Base-by-base conservation (phyloP, 2,329 filamentous ascomycete species). In the Bipolaris bicolor region DNA sequence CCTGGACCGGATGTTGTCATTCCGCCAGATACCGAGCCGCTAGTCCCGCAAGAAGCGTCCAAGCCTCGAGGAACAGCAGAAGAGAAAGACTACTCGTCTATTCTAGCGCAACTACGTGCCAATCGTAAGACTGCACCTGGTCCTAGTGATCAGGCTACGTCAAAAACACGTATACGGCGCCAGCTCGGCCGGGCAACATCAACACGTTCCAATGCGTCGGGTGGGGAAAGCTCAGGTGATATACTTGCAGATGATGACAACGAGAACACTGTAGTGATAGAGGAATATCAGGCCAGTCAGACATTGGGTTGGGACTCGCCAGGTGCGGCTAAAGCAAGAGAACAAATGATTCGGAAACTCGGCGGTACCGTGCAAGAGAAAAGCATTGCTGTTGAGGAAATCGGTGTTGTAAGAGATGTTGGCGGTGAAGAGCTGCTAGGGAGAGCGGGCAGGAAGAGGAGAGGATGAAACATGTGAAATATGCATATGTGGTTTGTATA, bases 281-380 rank as follows among this genome's bases (percentile, higher is more conserved):
- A 69, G 13, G 70, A 70, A 33, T 73, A 72, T 41, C 66, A 74
- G 52, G 70, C 76, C 1, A 75, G 70, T 34, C 76, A 78, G 54
- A 67, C 71, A 36, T 52, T 78, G 26, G 69, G 72, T 0, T 78
- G 76, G 71, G 76, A 77, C 48, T 73, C 72, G n/a, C 70, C 70
- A 3, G 74, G 70, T 7, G 70, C 66, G 34, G 68, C 72, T 49
- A 72, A 68, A 43, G 71, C 71, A 45, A 65, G 76, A 34, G 73
- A 73, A 52, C 60, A 66, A 52, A 71, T 78, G 67, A 77, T 78
- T 50, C 63, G 60, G 36, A 69, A 68, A 52, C 58, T 78, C 46
- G 76, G 75, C 1, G 76, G 76, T 7, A 73, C 64, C 26, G 63
- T 77, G 7, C 65, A 69, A 22, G 70, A 66, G 22, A 62, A 58